Base-by-base conservation (phyloP, 108 stramenopile genomes). In the Skeletonema marinoi region DNA sequence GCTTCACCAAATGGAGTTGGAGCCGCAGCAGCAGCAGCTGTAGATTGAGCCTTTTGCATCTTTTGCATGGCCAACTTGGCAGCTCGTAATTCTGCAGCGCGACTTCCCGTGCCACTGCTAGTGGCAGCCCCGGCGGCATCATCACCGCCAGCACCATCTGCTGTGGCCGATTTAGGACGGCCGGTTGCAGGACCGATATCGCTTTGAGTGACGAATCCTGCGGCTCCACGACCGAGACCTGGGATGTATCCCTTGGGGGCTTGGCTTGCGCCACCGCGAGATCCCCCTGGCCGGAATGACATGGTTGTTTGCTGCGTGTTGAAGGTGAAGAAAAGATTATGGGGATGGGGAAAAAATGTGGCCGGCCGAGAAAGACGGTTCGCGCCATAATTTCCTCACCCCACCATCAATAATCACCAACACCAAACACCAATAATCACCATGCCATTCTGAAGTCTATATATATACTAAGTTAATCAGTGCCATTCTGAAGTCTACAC, bases 181-280 rank as follows among this genome's bases (percentile, higher is more conserved):
- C 69, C 54, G 44, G 86, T 76, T 32, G 92, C 93, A 3, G 95
- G 87, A 6, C 98, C 98, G 50, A 99, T 92, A 77, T 99, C 98
- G 36, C 89, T 86, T 4, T 97, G 93, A 2, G 98, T 99, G 14
- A 97, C 97, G 87, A 99, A 99, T 9, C 98, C 98, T 29, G 97
- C 87, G 32, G 98, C 98, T 32, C 99, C 98, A 32, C 98, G 94
- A 8, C 98, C 99, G 7, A 96, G 80, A 33, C 99, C 98, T 30
- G 99, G 91, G 32, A 98, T 86, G 84, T 99, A 99, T 58, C 93
- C 96, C 73, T 80, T 82, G 73, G 90, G 90, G 12, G 93, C 88
- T 69, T 80, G 72, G 54, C 56, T 59, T 16, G 58, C 58, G 30
- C 42, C 32, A n/a, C 60, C 60, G n/a, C 70, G 70, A 41, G 59